Evolutionary conservation across 108 stramenopile genomes (phyloP).

Genomic region (Schizochytrium sp.): DNA sequence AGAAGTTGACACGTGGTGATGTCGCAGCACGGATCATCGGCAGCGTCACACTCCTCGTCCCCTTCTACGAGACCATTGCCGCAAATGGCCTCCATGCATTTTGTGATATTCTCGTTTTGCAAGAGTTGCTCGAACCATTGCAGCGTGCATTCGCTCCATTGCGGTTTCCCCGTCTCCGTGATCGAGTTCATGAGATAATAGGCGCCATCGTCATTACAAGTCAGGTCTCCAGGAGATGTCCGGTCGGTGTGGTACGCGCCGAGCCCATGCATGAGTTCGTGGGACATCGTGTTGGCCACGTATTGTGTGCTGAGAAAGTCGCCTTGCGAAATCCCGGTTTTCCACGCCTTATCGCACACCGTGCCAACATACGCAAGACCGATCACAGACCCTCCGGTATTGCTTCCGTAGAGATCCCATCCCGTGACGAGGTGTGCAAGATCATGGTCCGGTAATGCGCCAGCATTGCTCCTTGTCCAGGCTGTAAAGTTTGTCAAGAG

Average conservation of each 20-base stretch:
- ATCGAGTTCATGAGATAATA: background rate
- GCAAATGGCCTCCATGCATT: background rate
- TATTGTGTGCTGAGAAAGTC: background rate
- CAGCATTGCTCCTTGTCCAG: background rate
- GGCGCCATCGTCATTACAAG: background rate
- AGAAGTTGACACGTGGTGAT: background rate
- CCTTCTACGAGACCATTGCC: background rate
- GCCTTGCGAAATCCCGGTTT: background rate
- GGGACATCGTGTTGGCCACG: background rate
- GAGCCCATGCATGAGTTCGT: constrained; percentile 3
- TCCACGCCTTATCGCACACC: background rate
- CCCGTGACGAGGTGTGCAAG: background rate
- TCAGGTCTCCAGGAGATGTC: background rate
- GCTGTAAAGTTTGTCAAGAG: background rate
- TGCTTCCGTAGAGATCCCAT: background rate
- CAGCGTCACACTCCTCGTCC: background rate
- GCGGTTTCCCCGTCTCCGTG: background rate
- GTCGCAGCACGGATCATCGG: background rate
- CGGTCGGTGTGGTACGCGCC: background rate
- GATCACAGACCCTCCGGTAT: background rate
- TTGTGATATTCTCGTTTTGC: background rate
- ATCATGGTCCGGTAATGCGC: background rate
- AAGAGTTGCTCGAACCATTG: background rate
- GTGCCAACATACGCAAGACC: background rate
- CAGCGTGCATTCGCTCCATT: background rate